Percentiles rank a stretch among this genome's conserved stretches.
phyloP scores from a whole-genome alignment of 192 early-diverging fungal genomes.

The Podila horticola region DNA sequence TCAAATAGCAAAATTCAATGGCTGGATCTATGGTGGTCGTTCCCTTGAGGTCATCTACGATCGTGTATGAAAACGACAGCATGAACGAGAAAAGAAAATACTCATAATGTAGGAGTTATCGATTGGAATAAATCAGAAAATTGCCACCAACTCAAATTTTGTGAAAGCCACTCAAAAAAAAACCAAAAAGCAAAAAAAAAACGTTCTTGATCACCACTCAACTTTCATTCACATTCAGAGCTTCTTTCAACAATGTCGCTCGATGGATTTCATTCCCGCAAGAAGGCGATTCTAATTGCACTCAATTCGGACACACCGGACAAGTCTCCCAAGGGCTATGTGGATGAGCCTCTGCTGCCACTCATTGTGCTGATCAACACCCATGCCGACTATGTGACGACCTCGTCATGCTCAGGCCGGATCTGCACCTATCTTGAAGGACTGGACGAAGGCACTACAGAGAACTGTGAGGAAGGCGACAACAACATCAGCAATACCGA shows the following conservation, averaged over 20 bases:
- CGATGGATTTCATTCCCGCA: conserved; percentile 48
- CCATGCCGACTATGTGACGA: conserved; percentile 64
- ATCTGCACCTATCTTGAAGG: conserved; percentile 61
- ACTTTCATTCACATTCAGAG: neutral
- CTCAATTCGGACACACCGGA: conserved; percentile 53
- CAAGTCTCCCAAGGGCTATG: conserved; percentile 64
- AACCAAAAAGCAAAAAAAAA: too few species aligned
- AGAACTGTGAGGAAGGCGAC: neutral
- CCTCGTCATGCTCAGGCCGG: conserved; percentile 64
- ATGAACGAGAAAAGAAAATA: neutral
- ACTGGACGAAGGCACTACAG: conserved; percentile 20
- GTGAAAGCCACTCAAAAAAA: neutral
- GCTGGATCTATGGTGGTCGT: conserved; percentile 61
- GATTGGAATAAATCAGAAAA: neutral
- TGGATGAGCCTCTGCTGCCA: conserved; percentile 61
- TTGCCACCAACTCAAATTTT: neutral
- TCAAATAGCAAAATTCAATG: conserved; percentile 55
- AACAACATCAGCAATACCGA: neutral
- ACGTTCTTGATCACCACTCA: neutral
- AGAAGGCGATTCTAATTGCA: conserved; percentile 50
- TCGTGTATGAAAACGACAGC: conserved; percentile 8
- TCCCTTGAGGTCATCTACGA: conserved; percentile 58
- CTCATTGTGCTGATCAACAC: conserved; percentile 60
- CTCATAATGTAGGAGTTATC: neutral
- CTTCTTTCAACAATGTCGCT: conserved; percentile 6